Base-by-base conservation (phyloP, 1,139 yeast species). In the Hanseniaspora uvarum region DNA sequence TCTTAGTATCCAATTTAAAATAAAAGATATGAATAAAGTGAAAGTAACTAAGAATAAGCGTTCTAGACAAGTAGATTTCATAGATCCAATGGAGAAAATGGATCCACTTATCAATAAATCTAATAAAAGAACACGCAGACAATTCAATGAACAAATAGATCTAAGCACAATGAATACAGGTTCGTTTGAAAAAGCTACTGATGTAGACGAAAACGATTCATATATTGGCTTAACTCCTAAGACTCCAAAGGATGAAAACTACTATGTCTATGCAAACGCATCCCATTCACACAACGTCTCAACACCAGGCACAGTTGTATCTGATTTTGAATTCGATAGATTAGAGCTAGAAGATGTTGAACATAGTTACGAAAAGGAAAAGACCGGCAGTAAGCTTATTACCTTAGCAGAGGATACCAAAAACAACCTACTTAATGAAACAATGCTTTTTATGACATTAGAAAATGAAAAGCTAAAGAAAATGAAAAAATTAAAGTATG, bases 191-290 rank as follows among this genome's bases (percentile, higher is more conserved):
- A 48, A 39, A 21, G 39, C 33, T 2, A 48, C 52, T 1, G 52
- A 48, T 33, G 39, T 48, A 11, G 52, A 48, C 30, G 31, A 28
- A 8, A 18, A 23, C n/a, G 46, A 38, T 10, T 24, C 36, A 3
- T 33, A 24, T 11, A 28, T 11, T 11, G 12, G 44, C 5, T 18
- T 46, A 3, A 24, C 48, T 14, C 74, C 74, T 12, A 70, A 70
- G 55, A 69, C 73, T 0, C 73, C 73, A 18, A 69, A 65, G 21
- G 53, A 50, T 28, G 47, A 43, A 11, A 28, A 39, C 12, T 39
- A 33, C 19, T 50, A 50, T 21, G 37, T 33, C 0, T 50, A 43
- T 37, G 33, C 48, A 26, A 23, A 11, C n/a, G 12, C 52, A n/a
- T 2, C 21, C 4, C 23, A 31, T 12, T 12, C 16, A 31, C 46